phyloP scores from a whole-genome alignment of 495 filamentous ascomycete species.

The Alectoria sarmentosa region DNA sequence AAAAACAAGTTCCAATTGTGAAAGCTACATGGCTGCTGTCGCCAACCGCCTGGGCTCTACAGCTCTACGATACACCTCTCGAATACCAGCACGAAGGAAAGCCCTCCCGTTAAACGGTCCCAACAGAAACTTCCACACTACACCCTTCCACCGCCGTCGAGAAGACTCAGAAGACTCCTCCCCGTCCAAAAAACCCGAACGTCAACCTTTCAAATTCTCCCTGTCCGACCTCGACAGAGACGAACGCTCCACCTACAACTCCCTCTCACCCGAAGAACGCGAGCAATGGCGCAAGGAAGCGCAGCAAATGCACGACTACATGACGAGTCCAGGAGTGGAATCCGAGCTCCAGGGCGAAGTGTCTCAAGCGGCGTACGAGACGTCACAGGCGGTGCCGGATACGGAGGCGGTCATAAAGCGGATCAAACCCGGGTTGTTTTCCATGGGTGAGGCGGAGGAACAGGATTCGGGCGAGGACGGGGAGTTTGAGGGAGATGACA shows the following conservation, averaged over 20 bases:
- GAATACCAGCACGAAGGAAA: constrained; percentile 21
- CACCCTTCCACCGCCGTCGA: constrained; percentile 33
- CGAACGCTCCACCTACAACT: constrained; percentile 42
- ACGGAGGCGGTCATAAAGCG: not conserved
- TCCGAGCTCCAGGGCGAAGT: constrained; percentile 22
- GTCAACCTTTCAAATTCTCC: constrained; percentile 24
- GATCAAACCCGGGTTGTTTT: constrained; percentile 40
- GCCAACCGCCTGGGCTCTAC: constrained; percentile 29
- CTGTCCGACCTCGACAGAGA: constrained; percentile 33
- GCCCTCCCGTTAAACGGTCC: constrained; percentile 20
- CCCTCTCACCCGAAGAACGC: constrained; percentile 42
- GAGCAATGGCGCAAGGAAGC: constrained; percentile 28
- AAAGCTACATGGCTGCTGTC: constrained; percentile 32
- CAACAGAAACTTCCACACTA: constrained; percentile 37
- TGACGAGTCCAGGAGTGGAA: constrained; percentile 22
- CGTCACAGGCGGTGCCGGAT: constrained; percentile 3
- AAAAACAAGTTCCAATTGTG: not conserved
- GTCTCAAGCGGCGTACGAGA: constrained; percentile 14
- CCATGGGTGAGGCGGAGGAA: constrained; percentile 48
- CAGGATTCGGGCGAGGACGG: constrained; percentile 47
- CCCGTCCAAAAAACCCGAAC: constrained; percentile 33
- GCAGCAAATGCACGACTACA: constrained; percentile 21
- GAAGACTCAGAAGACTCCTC: constrained; percentile 37
- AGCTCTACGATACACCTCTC: constrained; percentile 23
- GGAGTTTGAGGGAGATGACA: constrained; percentile 69